Evolutionary conservation across 2,329 filamentous ascomycete species (phyloP).

Genomic region (Mariannaea sp.): DNA sequence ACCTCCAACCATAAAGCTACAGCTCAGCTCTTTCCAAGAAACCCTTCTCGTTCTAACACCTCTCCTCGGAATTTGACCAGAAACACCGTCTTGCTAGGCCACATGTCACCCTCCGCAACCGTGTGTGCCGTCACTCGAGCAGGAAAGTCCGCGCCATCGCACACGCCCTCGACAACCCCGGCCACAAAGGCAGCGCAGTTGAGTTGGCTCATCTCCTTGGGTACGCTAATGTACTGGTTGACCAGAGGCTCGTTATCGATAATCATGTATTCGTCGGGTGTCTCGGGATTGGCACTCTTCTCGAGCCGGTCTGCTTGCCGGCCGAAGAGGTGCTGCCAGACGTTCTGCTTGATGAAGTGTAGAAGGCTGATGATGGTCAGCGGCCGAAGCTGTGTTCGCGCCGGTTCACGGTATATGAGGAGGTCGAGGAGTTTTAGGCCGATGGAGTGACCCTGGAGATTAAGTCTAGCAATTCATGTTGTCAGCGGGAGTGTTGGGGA

Average conservation of each 20-base stretch:
- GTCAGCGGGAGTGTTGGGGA: neutral
- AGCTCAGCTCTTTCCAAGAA: slow-evolving; percentile 65
- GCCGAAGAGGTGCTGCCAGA: slow-evolving; percentile 92
- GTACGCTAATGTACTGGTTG: slow-evolving; percentile 90
- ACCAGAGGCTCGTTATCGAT: slow-evolving; percentile 97
- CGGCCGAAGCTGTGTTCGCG: slow-evolving; percentile 74
- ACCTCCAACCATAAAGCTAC: neutral
- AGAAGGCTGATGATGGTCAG: slow-evolving; percentile 88
- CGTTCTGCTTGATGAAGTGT: slow-evolving; percentile 90
- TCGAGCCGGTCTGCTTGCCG: slow-evolving; percentile 92
- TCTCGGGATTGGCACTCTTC: slow-evolving; percentile 79
- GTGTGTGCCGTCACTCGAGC: slow-evolving; percentile 90
- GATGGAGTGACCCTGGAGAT: slow-evolving; percentile 89
- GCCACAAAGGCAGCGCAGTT: slow-evolving; percentile 97
- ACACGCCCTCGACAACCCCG: slow-evolving; percentile 92
- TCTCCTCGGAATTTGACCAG: slow-evolving; percentile 90
- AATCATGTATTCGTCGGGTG: slow-evolving; percentile 97
- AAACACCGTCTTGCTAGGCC: slow-evolving; percentile 96
- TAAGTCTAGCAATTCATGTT: slow-evolving; percentile 63
- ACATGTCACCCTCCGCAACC: slow-evolving; percentile 76
- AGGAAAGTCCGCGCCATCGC: slow-evolving; percentile 88
- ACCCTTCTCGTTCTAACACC: slow-evolving; percentile 88
- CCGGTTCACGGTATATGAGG: slow-evolving; percentile 80
- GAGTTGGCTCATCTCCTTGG: slow-evolving; percentile 92
- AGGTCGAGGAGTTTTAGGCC: slow-evolving; percentile 95